Percentiles rank a stretch among this genome's conserved stretches.
phyloP scores from a whole-genome alignment of 257 asterid species.

The Przewalskia tangutica region DNA sequence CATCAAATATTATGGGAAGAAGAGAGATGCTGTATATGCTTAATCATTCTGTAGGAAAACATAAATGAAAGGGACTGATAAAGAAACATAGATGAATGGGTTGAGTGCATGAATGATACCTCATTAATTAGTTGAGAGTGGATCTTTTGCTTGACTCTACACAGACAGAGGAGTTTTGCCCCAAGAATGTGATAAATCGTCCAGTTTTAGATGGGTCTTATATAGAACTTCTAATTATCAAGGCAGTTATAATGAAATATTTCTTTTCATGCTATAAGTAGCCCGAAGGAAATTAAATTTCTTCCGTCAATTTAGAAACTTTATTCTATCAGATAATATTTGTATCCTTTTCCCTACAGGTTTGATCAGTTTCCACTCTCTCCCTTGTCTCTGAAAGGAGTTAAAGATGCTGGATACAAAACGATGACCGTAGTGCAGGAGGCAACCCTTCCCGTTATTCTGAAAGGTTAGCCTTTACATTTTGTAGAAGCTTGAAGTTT shows the following conservation, averaged over 20 bases:
- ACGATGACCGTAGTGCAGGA: constrained; percentile 93
- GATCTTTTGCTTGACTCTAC: neutral
- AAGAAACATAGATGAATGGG: neutral
- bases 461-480: constrained; percentile 44
- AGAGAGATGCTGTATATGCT: neutral
- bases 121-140: neutral
- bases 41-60: neutral
- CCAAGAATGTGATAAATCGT: neutral
- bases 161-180: neutral
- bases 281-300: neutral
- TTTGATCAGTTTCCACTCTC: constrained; percentile 81
- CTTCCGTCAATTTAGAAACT: neutral
- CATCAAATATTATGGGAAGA: neutral
- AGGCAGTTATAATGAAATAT: neutral
- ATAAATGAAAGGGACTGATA: neutral
- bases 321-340: neutral
- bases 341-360: constrained; percentile 25
- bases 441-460: constrained; percentile 81
- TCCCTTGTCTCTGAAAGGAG: constrained; percentile 65
- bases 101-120: neutral
- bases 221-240: neutral
- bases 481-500: neutral
- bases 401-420: constrained; percentile 84
- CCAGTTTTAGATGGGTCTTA: neutral
- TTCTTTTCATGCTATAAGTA: neutral